Percentiles rank a stretch among this genome's conserved stretches.
Evolutionary conservation across 768 basidiomycete genomes (phyloP).

Genomic region (Tricholoma sp.): DNA sequence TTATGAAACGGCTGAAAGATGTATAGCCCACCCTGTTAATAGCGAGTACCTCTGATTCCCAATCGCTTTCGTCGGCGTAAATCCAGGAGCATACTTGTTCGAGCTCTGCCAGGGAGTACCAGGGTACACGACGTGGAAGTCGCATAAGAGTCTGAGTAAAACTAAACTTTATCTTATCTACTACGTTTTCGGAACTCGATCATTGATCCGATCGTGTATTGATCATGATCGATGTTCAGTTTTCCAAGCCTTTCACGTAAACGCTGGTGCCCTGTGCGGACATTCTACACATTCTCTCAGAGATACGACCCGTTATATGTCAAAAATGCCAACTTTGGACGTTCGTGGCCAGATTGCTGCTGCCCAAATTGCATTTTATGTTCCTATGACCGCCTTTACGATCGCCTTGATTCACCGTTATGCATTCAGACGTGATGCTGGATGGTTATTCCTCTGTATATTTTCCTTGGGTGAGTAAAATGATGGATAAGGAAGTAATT

Average conservation of each 20-base stretch:
- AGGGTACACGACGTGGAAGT: conserved; percentile 77
- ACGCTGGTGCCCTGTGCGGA: conserved; percentile 8
- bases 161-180: conserved; percentile 13
- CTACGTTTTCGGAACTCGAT: conserved; percentile 1
- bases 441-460: conserved; percentile 63
- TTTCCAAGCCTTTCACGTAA: conserved; percentile 1
- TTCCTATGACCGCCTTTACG: conserved; percentile 46
- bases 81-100: conserved; percentile 76
- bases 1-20: background rate
- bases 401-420: conserved; percentile 44
- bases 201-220: conserved; percentile 1
- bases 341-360: conserved; percentile 49
- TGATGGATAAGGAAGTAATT: background rate
- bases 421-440: conserved; percentile 53
- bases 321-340: conserved; percentile 37
- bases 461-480: conserved; percentile 49
- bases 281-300: background rate
- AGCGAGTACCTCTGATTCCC: conserved; percentile 50
- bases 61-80: conserved; percentile 57
- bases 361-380: conserved; percentile 54
- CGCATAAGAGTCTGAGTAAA: conserved; percentile 54
- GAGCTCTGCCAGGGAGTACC: conserved; percentile 63
- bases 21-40: conserved; percentile 54
- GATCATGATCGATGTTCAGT: conserved; percentile 20
- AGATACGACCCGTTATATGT: conserved; percentile 10